Base-by-base conservation (phyloP, 176 grass and related monocot genomes). In the Triticum timopheevii region DNA sequence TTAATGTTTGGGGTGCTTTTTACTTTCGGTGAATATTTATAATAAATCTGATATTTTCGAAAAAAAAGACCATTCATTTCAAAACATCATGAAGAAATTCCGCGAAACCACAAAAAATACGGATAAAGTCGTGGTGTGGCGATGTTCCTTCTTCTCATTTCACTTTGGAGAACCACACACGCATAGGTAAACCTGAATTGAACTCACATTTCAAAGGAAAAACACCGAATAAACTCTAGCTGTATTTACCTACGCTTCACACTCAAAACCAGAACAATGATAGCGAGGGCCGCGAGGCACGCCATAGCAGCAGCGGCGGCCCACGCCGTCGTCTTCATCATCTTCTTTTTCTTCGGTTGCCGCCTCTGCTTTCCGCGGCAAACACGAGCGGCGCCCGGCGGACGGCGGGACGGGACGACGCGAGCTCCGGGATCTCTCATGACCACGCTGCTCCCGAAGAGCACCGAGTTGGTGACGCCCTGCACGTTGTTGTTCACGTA, bases 401-500 rank as follows among this genome's bases (percentile, higher is more conserved):
- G 64, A 11, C 8, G 33, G 36, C 45, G 62, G 19, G 49, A 31
- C 0, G 27, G 39, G 23, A 98, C 69, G 61, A 98, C 69, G 50
- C 90, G 84, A 35, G 84, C 62, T 7, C 93, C 90, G 0, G 92
- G 81, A 52, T 92, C 88, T 15, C 81, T 86, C 88, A 95, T 91
- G 23, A 47, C 61, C 58, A 98, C 93, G 82, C 84, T 90, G 88
- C 96, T 98, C 87, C 96, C 84, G 3, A 98, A 70, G 58, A 98
- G 65, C 61, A 95, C 83, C 30, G 96, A 98, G 85, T 95, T 98
- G 61, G 93, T 92, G 73, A 98, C 96, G 8, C 93, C 93, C 61
- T 98, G 93, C 77, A 95, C 85, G 73, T 98, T 98, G 89, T 36
- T 84, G 80, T 91, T 91, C 25, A 98, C 81, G 59, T 94, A 93